Evolutionary conservation across 1,139 yeast genomes (phyloP), one percentile per base, ranked within the genome.

Genomic region (Komagataea norvegica): DNA sequence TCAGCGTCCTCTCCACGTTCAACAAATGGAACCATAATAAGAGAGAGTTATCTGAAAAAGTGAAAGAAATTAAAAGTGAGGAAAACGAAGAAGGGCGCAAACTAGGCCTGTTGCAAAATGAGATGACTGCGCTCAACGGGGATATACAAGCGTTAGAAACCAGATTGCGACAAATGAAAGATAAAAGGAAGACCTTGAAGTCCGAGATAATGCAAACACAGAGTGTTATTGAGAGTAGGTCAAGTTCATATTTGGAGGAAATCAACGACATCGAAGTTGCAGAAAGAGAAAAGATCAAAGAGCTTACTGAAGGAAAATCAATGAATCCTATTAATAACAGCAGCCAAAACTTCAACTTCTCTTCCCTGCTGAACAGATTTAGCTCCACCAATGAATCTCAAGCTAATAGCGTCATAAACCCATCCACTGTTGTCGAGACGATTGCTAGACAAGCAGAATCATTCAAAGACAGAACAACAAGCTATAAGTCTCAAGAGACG

Each of bases 141-240:
- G 76, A 77, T 40, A 74, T 78, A 4, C 49, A 41, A 0, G 53
- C 51, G 0, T 47, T 77, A 26, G 79, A 77, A 43, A 37, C 46
- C 4, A 60, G 64, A 38, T 50, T 79, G 15, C 33, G 35, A 5
- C 52, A 54, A 7, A 48, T 77, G 17, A 65, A 60, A 35, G 52
- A 55, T 2, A 74, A 72, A 47, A 68, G 67, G 39, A 48, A 44
- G 5, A 47, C 65, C 0, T 41, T 78, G 2, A 54, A 53, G 14
- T 44, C 52, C 5, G 84, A 77, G 52, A 64, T 77, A 11, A 60
- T 61, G 13, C 67, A 66, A 28, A 70, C 83, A 0, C 69, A 72
- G 46, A 72, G 78, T n/a, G 67, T 73, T 4, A 60, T 75, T 29
- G 79, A 75, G 42, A 73, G 79, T 45, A 62, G 65, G 39, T 59